These are phyloP conservation scores for Hyphopichia homilentoma DNA, from an alignment of 805 yeast genomes.

Conservation along the genomic window DNA sequence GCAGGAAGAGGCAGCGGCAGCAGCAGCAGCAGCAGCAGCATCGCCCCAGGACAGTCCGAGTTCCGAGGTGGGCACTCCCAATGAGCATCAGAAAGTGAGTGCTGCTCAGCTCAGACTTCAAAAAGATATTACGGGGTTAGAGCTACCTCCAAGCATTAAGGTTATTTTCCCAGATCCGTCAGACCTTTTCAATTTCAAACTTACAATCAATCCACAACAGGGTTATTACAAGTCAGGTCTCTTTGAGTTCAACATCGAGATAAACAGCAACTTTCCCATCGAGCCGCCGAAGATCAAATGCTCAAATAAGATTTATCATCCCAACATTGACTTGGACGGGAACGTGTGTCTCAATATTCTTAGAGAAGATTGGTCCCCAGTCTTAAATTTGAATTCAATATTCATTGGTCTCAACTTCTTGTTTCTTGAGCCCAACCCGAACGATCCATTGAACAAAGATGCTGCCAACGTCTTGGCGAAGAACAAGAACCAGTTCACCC, in stretches of 20 bases:
- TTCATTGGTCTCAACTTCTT: constrained; percentile 81
- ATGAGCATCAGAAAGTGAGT: constrained; percentile 20
- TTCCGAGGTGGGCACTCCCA: constrained; percentile 2
- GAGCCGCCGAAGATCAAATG: constrained; percentile 87
- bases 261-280: constrained; percentile 79
- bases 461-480: constrained; percentile 61
- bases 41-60: constrained; percentile 16
- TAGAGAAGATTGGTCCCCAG: constrained; percentile 97
- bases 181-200: constrained; percentile 59
- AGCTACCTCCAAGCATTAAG: constrained; percentile 55
- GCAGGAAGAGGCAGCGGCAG: constrained; percentile 42
- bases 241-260: constrained; percentile 64
- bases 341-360: constrained; percentile 88
- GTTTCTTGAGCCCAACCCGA: constrained; percentile 86
- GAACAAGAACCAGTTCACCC: constrained; percentile 42
- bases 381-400: constrained; percentile 73
- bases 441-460: constrained; percentile 89
- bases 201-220: constrained; percentile 60
- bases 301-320: constrained; percentile 75
- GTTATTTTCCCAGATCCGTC: constrained; percentile 48
- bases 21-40: constrained; percentile 23
- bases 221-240: constrained; percentile 69
- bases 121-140: constrained; percentile 69
- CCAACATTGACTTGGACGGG: constrained; percentile 87
- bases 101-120: constrained; percentile 75